A percentile compares a stretch with the other conserved stretches of the same genome.
Conservation (phyloP, 1,139 yeast species). For the Saccharomyces hybrid region DNA sequence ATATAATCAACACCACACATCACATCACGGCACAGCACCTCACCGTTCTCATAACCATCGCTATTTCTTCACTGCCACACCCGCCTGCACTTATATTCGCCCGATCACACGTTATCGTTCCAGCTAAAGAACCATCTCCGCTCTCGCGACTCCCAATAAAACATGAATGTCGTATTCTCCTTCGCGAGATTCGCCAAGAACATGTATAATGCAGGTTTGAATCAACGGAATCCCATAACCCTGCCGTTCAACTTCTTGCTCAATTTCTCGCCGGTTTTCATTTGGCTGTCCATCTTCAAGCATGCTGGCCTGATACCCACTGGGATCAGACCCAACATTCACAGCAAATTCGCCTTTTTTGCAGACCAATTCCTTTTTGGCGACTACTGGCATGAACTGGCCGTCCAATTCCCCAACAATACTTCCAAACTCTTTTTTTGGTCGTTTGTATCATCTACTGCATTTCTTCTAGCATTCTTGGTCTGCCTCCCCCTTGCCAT, state of each 20-base stretch:
- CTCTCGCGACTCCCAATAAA: background rate
- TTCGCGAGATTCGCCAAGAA: slow-evolving; percentile 12
- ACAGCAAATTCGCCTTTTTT: slow-evolving; percentile 28
- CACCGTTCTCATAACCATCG: background rate
- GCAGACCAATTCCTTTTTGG: slow-evolving; percentile 28
- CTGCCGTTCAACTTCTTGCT: slow-evolving; percentile 40
- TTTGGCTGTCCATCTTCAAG: slow-evolving; percentile 55
- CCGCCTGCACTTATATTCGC: background rate
- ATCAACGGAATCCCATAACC: slow-evolving; percentile 36
- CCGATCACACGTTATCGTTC: background rate
- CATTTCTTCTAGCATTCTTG: slow-evolving; percentile 3
- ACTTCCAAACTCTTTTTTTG: slow-evolving; percentile 1
- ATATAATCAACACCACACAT: too few relatives aligned
- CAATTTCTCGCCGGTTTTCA: slow-evolving; percentile 48
- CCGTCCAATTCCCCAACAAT: slow-evolving; percentile 11
- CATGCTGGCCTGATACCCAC: slow-evolving; percentile 56
- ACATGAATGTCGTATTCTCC: slow-evolving; percentile 1
- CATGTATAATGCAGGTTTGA: slow-evolving; percentile 25
- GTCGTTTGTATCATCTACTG: slow-evolving; percentile 4
- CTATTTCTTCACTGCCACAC: background rate
- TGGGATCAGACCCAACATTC: slow-evolving; percentile 47
- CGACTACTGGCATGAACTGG: slow-evolving; percentile 26
- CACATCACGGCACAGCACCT: background rate
- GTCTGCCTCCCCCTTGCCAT: slow-evolving; percentile 13
- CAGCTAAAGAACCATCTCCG: background rate